Base-by-base conservation (phyloP, 345 rosid species). In the Salix purpurea region DNA sequence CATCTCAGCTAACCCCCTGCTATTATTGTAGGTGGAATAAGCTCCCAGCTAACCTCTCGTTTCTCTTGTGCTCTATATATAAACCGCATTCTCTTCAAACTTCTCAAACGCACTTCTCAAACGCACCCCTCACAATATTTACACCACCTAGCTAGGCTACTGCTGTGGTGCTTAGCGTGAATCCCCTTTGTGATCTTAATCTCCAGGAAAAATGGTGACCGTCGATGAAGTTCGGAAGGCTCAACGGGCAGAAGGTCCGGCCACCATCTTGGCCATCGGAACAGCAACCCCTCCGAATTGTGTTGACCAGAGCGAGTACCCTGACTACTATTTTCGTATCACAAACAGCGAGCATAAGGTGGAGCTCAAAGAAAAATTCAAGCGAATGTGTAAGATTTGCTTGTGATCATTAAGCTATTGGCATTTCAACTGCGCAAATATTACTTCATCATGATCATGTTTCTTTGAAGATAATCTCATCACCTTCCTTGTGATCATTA, bases 281-380 rank as follows among this genome's bases (percentile, higher is more conserved):
- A 90, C 89, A 0, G 86, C 91, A 0, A 84, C 83, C 56, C 93
- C 93, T 1, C 37, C 83, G 0, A 83, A 90, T 30, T 85, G 85
- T 68, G 58, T 84, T 19, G 84, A 79, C 6, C 93, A 90, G 23
- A 80, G 76, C 74, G 65, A 82, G 0, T 90, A 84, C 21, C 87
- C 93, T 0, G 93, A 90, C 40, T 90, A 73, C 18, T 87, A 85
- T 48, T 90, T 90, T 44, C 86, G 90, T 4, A 32, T 88, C 79
- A 90, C 91, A 15, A 90, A 88, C 3, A 88, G 83, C 50, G 88
- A 86, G 42, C 91, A 90, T 73, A 82, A 67, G 78, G 79, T 86
- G 0, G 85, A 86, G 23, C 87, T 89, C n/a, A 89, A 89, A 71
- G 78, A 85, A 36, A 90, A 90, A 72, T 90, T 90, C 83, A 40